phyloP scores from a whole-genome alignment of 78 protist genomes.

The Acrasis kona region DNA sequence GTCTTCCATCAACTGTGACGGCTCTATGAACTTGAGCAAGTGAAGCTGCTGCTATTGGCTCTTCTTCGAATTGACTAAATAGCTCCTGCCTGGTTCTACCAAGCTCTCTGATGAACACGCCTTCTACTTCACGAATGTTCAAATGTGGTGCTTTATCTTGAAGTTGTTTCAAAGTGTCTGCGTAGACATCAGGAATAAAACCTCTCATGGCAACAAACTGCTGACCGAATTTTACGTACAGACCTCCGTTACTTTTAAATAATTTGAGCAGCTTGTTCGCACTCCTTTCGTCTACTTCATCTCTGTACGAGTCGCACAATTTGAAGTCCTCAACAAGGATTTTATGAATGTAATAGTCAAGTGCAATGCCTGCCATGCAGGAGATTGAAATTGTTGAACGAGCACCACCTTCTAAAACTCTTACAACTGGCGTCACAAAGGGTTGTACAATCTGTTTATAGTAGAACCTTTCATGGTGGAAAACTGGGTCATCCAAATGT shows the following conservation, averaged over 20 bases:
- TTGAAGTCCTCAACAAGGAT: no score
- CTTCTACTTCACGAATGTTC: not conserved
- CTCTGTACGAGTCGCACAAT: no score
- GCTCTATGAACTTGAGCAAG: constrained; percentile 11
- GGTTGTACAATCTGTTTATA: no score
- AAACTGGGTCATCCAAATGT: no score
- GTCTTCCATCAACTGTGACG: not conserved
- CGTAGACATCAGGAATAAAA: constrained; percentile 27
- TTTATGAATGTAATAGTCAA: no score
- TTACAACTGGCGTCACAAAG: no score
- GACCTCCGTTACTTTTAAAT: constrained; percentile 37
- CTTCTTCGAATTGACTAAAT: constrained; percentile 1
- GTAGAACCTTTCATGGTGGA: no score
- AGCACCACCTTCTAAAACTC: no score
- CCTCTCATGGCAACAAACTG: constrained; percentile 33
- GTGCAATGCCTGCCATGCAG: no score
- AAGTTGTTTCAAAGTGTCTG: constrained; percentile 13
- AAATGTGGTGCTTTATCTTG: constrained; percentile 21
- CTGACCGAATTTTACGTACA: constrained; percentile 44
- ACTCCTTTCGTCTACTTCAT: constrained; percentile 13
- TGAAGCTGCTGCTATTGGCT: constrained; percentile 18
- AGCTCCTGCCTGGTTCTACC: not conserved
- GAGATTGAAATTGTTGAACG: no score
- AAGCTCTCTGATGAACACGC: not conserved
- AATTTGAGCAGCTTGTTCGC: constrained; percentile 23